Evolutionary conservation across 805 yeast genomes (phyloP), one percentile per base, ranked within the genome.

Genomic region (Saturnispora serradocipensis): DNA sequence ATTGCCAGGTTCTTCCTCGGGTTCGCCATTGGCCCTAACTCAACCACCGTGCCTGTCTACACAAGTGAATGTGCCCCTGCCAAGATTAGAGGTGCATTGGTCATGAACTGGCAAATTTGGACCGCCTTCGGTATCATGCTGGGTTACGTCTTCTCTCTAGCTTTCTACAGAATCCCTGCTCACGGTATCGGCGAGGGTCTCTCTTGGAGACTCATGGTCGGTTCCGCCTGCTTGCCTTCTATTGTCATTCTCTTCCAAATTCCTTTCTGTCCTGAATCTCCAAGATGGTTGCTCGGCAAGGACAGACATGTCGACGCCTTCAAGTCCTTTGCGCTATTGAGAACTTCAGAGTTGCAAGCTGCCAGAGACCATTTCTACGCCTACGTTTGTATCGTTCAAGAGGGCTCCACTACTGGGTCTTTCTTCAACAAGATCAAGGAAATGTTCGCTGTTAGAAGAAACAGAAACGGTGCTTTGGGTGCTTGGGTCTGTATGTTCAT

Each of bases 401-500:
- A 83, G 65, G 74, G 72, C 44, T 72, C 84, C 3, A 65, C 70
- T 58, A 71, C 67, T 18, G 65, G 73, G 49, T 73, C 84, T 22
- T 73, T 75, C 51, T 63, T 61, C 59, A 68, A 64, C 57, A 76
- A 81, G 61, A 48, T 78, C 45, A 68, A 67, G 49, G 86, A 82
- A 63, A 70, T 86, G 72, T 72, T 87, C 63, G 75, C 83, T 1
- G 73, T 85, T 45, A 77, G 93, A 66, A 80, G 96, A 72, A 86
- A 86, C 67, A 78, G 95, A 68, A 84, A 88, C 63, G 95, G 93
- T 49, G 80, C 87, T 7, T 59, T 84, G 52, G 95, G 87, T 51
- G 80, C 95, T 3, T 84, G 84, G 77, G 75, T 87, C 56, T 88
- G 82, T 54, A 88, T 88, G 81, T 85, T 87, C 63, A 66, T 84